Percentiles rank a stretch among this genome's conserved stretches.
Conservation (phyloP, 73 alveolate species). For the Paramecium octaurelia region DNA sequence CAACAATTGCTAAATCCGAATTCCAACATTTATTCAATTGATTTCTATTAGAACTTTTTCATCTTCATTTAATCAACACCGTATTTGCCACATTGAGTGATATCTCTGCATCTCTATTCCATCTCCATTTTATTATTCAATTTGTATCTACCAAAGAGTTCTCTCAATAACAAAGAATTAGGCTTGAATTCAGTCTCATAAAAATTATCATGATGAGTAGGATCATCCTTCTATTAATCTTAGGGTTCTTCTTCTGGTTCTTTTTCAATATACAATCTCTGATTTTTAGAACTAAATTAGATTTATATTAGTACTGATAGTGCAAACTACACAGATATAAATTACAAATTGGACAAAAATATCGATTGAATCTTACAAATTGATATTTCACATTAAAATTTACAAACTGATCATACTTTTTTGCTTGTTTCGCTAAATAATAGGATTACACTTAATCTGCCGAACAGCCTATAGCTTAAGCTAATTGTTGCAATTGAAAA, state of each 20-base stretch:
- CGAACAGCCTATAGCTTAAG: neutral
- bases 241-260: conserved; percentile 16
- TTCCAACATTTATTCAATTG: neutral
- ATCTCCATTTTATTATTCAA: neutral
- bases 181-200: conserved; percentile 1
- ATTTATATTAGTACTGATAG: neutral
- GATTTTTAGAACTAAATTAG: neutral
- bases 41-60: neutral
- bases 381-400: neutral
- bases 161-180: neutral
- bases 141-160: neutral
- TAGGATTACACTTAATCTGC: neutral
- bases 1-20: conserved; percentile 36
- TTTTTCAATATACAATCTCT: neutral
- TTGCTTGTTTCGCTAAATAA: neutral
- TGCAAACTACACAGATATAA: neutral
- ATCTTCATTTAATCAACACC: neutral
- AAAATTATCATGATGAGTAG: neutral
- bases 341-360: conserved; percentile 28
- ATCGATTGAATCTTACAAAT: neutral
- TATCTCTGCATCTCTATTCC: neutral
- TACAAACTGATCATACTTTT: neutral
- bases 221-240: neutral
- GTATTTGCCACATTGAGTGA: neutral
- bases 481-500: neutral